Conservation (phyloP, 2,329 filamentous ascomycete genomes). For the Periconia macrospinosa region DNA sequence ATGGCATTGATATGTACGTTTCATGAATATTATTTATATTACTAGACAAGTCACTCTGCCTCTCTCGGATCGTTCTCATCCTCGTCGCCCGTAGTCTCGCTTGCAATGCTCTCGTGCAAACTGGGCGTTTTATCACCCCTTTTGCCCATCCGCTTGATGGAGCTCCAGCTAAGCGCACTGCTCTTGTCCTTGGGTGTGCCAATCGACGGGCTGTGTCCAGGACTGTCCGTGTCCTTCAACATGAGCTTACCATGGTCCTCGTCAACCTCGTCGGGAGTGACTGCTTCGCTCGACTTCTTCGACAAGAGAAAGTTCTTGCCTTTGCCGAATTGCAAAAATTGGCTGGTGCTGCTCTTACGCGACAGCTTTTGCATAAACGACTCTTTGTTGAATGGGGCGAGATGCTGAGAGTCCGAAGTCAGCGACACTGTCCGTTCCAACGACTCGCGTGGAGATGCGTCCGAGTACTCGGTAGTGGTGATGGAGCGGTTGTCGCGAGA, state of each 20-base stretch:
- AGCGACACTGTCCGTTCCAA: slow-evolving; percentile 45
- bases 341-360: slow-evolving; percentile 50
- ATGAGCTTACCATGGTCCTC: slow-evolving; percentile 35
- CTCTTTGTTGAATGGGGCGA: slow-evolving; percentile 46
- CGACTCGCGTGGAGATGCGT: slow-evolving; percentile 42
- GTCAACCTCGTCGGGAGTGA: slow-evolving; percentile 43
- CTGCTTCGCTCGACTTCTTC: slow-evolving; percentile 36
- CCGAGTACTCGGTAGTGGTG: slow-evolving; percentile 41
- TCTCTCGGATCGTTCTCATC: slow-evolving; percentile 23
- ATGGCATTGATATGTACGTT: not conserved
- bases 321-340: slow-evolving; percentile 49
- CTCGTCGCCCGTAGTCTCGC: slow-evolving; percentile 43
- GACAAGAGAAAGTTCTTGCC: slow-evolving; percentile 35
- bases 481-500: slow-evolving; percentile 50
- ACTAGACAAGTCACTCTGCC: not conserved
- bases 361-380: slow-evolving; percentile 54
- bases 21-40: not conserved
- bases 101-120: slow-evolving; percentile 50
- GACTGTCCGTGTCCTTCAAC: slow-evolving; percentile 30
- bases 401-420: slow-evolving; percentile 36
- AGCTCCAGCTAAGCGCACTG: slow-evolving; percentile 48
- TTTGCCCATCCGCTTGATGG: slow-evolving; percentile 48
- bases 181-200: slow-evolving; percentile 42
- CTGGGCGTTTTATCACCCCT: slow-evolving; percentile 49
- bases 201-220: slow-evolving; percentile 38